Conservation (phyloP, 1,284 basidiomycete species). For the Leccinum pallidistipes region DNA sequence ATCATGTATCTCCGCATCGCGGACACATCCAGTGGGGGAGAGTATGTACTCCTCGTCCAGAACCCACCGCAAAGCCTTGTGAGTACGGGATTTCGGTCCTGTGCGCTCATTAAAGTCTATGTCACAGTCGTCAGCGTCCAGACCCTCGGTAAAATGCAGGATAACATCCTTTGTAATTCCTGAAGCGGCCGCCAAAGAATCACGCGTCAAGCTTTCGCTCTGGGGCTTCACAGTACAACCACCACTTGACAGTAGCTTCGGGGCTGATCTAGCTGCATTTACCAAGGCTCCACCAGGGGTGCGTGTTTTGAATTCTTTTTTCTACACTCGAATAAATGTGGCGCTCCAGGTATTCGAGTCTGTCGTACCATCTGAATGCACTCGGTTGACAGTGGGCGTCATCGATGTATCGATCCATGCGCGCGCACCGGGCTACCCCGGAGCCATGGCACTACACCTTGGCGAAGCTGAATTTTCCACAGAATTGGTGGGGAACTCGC, state of each 20-base stretch:
- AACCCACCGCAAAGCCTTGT: constrained; percentile 59
- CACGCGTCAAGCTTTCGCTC: constrained; percentile 65
- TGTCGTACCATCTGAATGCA: constrained; percentile 89
- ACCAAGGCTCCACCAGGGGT: constrained; percentile 88
- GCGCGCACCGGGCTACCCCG: constrained; percentile 59
- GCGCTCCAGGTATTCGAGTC: constrained; percentile 80
- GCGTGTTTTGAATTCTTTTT: constrained; percentile 32
- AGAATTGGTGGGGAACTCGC: constrained; percentile 67
- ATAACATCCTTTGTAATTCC: constrained; percentile 69
- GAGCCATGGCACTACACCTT: constrained; percentile 67
- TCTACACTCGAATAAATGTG: not conserved
- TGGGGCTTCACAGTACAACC: constrained; percentile 67
- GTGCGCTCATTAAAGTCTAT: constrained; percentile 4
- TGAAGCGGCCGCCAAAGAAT: constrained; percentile 77
- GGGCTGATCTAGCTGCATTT: constrained; percentile 65
- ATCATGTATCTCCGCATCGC: constrained; percentile 62
- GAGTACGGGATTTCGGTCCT: constrained; percentile 9
- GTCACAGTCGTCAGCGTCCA: constrained; percentile 43
- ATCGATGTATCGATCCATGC: constrained; percentile 68
- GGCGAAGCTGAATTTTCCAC: constrained; percentile 67
- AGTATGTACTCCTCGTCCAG: constrained; percentile 46
- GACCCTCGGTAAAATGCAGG: constrained; percentile 61
- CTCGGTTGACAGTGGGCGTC: constrained; percentile 65
- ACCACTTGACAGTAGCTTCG: constrained; percentile 65
- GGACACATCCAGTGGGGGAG: constrained; percentile 42